Evolutionary conservation across 345 rosid species (phyloP).

Genomic region (Kandelia obovata): DNA sequence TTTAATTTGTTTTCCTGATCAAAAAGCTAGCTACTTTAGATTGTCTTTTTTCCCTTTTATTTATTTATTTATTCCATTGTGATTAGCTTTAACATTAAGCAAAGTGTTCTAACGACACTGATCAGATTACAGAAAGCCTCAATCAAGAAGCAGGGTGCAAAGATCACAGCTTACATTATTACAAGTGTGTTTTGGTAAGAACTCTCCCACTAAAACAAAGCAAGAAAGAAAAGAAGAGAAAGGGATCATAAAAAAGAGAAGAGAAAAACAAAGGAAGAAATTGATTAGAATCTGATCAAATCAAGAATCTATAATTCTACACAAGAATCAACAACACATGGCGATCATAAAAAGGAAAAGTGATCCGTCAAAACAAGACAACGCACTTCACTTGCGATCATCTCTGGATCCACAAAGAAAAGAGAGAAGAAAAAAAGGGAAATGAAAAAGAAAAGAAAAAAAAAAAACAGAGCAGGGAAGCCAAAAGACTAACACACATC

Average conservation of each 20-base stretch:
- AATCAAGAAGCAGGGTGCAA: too few relatives aligned
- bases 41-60: too few relatives aligned
- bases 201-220: not conserved
- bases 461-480: not conserved
- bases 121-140: too few relatives aligned
- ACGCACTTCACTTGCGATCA: not conserved
- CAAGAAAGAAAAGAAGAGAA: not conserved
- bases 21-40: too few relatives aligned
- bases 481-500: not conserved
- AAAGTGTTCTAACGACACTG: too few relatives aligned
- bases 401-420: constrained; percentile 4
- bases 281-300: not conserved
- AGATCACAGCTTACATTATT: too few relatives aligned
- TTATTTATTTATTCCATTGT: too few relatives aligned
- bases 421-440: not conserved
- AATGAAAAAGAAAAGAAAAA: not conserved
- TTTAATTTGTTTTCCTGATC: too few relatives aligned
- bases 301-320: not conserved
- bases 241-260: not conserved
- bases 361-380: not conserved
- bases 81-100: too few relatives aligned
- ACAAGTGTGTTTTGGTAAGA: not conserved
- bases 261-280: not conserved
- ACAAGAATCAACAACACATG: not conserved
- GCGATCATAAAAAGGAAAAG: not conserved